Conservation (phyloP, 2,329 filamentous ascomycete genomes). For the Clarireedia paspali region DNA sequence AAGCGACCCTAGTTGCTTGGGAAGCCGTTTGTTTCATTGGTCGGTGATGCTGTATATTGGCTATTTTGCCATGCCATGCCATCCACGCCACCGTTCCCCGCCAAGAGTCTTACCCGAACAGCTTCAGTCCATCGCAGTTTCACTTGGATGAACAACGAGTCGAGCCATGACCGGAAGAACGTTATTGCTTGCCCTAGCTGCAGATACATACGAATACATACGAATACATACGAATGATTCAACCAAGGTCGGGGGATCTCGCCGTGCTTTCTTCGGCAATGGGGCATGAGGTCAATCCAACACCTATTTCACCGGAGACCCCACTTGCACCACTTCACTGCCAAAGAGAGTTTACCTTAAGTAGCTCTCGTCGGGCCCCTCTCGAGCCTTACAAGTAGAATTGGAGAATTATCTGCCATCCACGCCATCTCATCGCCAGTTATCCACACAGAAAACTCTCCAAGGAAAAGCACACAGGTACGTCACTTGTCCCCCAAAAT, state of each 20-base stretch:
- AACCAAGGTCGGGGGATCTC: conserved; percentile 6
- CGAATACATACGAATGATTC: neutral
- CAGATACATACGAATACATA: neutral
- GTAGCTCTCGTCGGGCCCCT: neutral
- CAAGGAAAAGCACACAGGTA: neutral
- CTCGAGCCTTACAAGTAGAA: neutral
- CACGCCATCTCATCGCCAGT: too few relatives aligned
- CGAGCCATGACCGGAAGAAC: neutral
- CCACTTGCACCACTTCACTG: neutral
- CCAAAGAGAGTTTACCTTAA: neutral
- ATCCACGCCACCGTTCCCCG: neutral
- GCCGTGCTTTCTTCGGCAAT: conserved; percentile 7
- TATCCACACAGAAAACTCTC: too few relatives aligned
- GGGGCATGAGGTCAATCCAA: neutral
- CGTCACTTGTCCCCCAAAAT: neutral
- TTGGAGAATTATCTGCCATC: neutral
- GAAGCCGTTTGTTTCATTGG: neutral
- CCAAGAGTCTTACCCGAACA: neutral
- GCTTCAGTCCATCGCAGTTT: too few relatives aligned
- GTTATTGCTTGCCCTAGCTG: conserved; percentile 1
- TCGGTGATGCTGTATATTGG: neutral
- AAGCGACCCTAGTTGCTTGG: neutral
- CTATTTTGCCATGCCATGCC: neutral
- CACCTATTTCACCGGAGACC: conserved; percentile 3
- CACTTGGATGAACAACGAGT: neutral